phyloP scores from a whole-genome alignment of 164 flowering plant species.

The Sedum album region DNA sequence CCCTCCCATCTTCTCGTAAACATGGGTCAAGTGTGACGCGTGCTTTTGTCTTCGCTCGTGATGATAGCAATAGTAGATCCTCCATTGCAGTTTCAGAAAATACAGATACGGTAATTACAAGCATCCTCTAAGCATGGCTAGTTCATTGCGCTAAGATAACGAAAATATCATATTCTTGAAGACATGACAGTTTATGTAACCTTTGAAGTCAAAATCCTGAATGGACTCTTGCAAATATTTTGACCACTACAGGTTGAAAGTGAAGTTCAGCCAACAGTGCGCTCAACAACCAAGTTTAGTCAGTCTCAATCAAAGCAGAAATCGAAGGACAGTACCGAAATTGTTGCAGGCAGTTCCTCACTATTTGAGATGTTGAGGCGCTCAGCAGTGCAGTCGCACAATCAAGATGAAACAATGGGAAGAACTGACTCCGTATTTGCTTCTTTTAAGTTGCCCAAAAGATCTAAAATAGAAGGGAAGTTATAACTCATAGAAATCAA shows the following conservation, averaged over 20 bases:
- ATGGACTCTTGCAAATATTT: not conserved
- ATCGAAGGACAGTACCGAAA: constrained; percentile 16
- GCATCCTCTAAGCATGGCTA: not conserved
- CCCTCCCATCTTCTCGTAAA: constrained; percentile 44
- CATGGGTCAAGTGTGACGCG: constrained; percentile 36
- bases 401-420: constrained; percentile 14
- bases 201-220: not conserved
- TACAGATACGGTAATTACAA: constrained; percentile 34
- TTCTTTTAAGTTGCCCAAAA: constrained; percentile 56
- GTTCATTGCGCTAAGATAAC: not conserved
- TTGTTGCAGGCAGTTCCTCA: constrained; percentile 32
- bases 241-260: constrained; percentile 29
- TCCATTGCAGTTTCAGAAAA: constrained; percentile 39
- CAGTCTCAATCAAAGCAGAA: constrained; percentile 43
- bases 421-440: constrained; percentile 49
- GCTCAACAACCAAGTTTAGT: constrained; percentile 35
- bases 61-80: constrained; percentile 75
- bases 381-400: constrained; percentile 31
- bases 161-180: not conserved
- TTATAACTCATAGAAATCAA: constrained; percentile 8
- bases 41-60: constrained; percentile 77
- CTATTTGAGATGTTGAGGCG: constrained; percentile 56
- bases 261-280: constrained; percentile 28
- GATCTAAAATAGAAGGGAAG: constrained; percentile 31
- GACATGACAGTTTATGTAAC: not conserved